phyloP scores from a whole-genome alignment of 2,329 filamentous ascomycete genomes.

The Neofusicoccum sp. region DNA sequence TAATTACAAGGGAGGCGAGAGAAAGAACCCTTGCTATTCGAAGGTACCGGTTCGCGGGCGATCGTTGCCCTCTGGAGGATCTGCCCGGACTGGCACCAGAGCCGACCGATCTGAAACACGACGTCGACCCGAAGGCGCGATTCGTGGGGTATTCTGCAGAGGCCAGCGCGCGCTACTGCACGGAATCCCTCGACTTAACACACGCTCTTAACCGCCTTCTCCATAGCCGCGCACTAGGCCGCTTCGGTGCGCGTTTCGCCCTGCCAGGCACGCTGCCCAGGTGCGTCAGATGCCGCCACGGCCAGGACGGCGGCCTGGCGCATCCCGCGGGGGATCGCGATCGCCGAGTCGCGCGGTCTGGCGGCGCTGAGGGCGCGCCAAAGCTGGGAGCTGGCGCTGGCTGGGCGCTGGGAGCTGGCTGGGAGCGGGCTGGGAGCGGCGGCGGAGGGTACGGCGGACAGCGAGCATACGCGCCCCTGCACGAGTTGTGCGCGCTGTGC shows the following conservation, averaged over 20 bases:
- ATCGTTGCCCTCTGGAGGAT: conserved; percentile 14
- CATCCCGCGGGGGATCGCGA: neutral
- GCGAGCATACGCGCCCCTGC: neutral
- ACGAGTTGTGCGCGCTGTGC: neutral
- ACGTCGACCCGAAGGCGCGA: conserved; percentile 19
- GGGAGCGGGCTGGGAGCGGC: neutral
- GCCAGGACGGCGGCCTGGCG: neutral
- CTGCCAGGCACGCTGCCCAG: neutral
- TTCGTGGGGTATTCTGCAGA: conserved; percentile 17
- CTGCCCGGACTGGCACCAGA: conserved; percentile 6
- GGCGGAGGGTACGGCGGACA: neutral
- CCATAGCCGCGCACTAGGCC: conserved; percentile 1
- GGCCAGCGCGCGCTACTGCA: conserved; percentile 10
- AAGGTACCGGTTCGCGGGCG: conserved; percentile 11
- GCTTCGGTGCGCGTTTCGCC: neutral
- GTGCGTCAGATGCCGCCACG: neutral
- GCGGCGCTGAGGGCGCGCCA: too few species aligned
- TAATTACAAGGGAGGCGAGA: conserved; percentile 17
- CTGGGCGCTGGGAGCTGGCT: too few species aligned
- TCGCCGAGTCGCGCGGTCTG: neutral
- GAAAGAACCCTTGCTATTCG: conserved; percentile 16
- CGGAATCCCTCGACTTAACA: conserved; percentile 17
- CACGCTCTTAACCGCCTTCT: neutral
- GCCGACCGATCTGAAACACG: conserved; percentile 18
- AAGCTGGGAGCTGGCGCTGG: too few species aligned